These are phyloP conservation scores for Lenwebbia sp. DNA, from an alignment of 345 rosid species.

Conservation along the genomic window DNA sequence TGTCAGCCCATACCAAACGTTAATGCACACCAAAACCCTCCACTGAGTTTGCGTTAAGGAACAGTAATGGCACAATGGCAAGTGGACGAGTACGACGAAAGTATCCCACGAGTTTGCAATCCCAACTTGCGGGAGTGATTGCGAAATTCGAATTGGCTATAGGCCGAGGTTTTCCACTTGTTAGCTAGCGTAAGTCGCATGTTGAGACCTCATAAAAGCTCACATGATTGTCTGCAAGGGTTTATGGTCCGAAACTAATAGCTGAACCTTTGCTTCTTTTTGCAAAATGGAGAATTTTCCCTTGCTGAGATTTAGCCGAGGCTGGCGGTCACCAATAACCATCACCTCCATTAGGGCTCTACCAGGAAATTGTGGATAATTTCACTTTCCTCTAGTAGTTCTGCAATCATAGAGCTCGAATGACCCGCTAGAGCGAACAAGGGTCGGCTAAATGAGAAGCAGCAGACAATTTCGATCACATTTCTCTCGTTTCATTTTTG, in stretches of 20 bases:
- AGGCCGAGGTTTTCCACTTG: background rate
- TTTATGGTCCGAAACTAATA: background rate
- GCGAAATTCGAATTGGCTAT: background rate
- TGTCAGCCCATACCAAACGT: background rate
- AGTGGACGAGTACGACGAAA: background rate
- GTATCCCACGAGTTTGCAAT: background rate
- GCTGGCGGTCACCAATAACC: background rate
- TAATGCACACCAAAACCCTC: background rate
- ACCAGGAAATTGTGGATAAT: background rate
- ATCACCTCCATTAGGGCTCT: background rate
- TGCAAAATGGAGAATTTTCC: background rate
- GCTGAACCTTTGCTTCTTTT: background rate
- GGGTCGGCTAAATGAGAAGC: background rate
- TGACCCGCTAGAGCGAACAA: background rate
- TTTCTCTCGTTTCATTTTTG: background rate
- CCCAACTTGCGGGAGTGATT: background rate
- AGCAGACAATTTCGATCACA: background rate
- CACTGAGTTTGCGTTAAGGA: background rate
- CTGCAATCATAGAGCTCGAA: background rate
- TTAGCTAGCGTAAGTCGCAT: background rate
- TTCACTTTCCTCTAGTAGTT: background rate
- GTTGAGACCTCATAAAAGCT: background rate
- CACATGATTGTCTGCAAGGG: background rate
- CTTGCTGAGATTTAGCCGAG: background rate
- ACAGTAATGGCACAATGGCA: background rate